Percentiles rank a stretch among this genome's conserved stretches.
Conservation (phyloP, 1,284 basidiomycete species). For the Retiboletus flavoniger region DNA sequence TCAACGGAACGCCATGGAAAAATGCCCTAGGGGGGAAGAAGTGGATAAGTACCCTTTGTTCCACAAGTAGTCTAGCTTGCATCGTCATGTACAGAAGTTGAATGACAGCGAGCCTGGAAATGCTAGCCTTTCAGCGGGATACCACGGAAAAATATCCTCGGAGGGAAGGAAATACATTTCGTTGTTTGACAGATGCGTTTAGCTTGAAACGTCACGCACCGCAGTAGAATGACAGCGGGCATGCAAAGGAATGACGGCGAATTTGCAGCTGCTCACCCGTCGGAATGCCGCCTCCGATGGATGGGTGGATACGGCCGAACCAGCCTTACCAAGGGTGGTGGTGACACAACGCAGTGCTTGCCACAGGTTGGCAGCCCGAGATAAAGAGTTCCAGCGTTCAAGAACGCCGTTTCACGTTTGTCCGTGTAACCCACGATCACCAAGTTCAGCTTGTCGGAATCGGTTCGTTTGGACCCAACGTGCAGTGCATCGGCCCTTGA, state of each 20-base stretch:
- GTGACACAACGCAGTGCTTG: neutral
- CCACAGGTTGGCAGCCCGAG: neutral
- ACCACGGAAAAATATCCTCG: neutral
- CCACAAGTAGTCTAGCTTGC: neutral
- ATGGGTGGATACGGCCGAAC: neutral
- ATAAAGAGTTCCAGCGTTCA: neutral
- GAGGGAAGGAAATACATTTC: neutral
- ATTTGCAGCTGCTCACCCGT: neutral
- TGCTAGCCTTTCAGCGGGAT: neutral
- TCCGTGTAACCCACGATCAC: constrained; percentile 4
- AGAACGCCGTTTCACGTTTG: neutral
- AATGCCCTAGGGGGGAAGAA: neutral
- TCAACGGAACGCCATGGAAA: neutral
- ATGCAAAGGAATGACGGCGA: neutral
- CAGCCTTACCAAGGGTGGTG: neutral
- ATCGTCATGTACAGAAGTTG: neutral
- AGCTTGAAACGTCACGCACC: constrained; percentile 3
- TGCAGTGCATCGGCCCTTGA: neutral
- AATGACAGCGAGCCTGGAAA: neutral
- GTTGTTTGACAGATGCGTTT: neutral
- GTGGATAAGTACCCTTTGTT: neutral
- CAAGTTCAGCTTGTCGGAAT: neutral
- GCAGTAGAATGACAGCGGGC: constrained; percentile 2
- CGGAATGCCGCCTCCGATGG: constrained; percentile 8
- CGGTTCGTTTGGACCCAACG: neutral